Base-by-base conservation (phyloP, 139 green algal genomes). In the Chlamydomonas schloesseri region DNA sequence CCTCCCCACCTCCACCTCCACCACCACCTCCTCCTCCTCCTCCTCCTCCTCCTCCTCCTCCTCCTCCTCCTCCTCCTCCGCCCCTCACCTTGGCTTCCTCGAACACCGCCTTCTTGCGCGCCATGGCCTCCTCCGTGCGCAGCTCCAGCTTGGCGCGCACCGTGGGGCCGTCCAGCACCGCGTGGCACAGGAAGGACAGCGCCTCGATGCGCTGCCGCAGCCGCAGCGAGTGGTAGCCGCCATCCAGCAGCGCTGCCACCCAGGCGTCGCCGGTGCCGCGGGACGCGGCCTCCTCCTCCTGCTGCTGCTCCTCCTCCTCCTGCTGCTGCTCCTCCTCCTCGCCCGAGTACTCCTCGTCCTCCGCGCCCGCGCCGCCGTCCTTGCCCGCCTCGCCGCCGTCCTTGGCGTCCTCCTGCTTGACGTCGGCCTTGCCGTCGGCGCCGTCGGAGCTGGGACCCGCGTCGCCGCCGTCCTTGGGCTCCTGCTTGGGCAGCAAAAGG, bases 171-270 rank as follows among this genome's bases (percentile, higher is more conserved):
- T 96, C 91, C 76, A 93, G 42, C 34, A 89, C 90, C 21, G 91
- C 55, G 53, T 94, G 87, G 46, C 88, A 90, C 67, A 98, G 91
- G 73, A 92, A 90, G n/a, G 71, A 47, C 76, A 98, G 89, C 57
- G 94, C 92, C 20, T 81, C 83, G 46, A 96, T 37, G 3, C 93
- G 91, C 69, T 96, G 71, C 29, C 83, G 50, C 50, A 97, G 65
- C 26, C 67, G 47, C 70, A 98, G 88, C 3, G 33, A n/a, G 71
- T 93, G 83, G 62, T 97, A 98, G 58, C 94, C 90, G 6, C 46
- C 24, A 10, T 81, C 71, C 65, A 84, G 73, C 31, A 89, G 64
- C 34, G 50, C 10, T 0, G 55, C 37, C 33, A 89, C 60, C 84
- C 84, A 89, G 14, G 62, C 79, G 37, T 82, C 81, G 10, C 64